phyloP scores from a whole-genome alignment of 2,329 filamentous ascomycete genomes.

The Neospermospora avenae region DNA sequence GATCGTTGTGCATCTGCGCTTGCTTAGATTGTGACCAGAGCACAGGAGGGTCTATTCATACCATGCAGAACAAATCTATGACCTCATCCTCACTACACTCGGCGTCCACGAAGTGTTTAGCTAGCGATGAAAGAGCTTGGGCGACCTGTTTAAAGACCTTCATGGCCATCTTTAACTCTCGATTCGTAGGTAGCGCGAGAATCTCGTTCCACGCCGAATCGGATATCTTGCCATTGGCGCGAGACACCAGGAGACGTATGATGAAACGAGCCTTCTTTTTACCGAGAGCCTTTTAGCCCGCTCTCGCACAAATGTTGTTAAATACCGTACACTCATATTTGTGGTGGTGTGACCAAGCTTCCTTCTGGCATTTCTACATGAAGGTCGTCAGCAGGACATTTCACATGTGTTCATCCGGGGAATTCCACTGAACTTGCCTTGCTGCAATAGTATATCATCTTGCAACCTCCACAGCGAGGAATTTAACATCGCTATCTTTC shows the following conservation, averaged over 20 bases:
- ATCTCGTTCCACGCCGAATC: neutral
- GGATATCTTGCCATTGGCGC: too few species aligned
- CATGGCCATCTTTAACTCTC: neutral
- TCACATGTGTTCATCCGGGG: too few species aligned
- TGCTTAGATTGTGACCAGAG: too few species aligned
- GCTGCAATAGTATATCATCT: neutral
- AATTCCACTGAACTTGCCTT: neutral
- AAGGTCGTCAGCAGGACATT: neutral
- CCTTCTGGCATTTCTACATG: neutral
- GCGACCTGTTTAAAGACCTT: neutral
- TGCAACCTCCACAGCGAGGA: neutral
- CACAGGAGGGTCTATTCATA: neutral
- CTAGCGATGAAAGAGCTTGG: neutral
- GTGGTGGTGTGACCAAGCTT: neutral
- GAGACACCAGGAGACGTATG: neutral
- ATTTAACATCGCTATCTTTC: neutral
- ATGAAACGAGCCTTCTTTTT: neutral
- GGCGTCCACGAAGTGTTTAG: neutral
- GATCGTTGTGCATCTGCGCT: neutral
- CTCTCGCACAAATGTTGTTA: neutral
- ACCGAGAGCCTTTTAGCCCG: neutral
- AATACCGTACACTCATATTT: neutral
- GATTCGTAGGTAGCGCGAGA: neutral
- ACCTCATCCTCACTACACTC: neutral
- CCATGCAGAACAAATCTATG: constrained; percentile 3